phyloP scores from a whole-genome alignment of 129 eudicot species.

The Smallanthus sonchifolius region DNA sequence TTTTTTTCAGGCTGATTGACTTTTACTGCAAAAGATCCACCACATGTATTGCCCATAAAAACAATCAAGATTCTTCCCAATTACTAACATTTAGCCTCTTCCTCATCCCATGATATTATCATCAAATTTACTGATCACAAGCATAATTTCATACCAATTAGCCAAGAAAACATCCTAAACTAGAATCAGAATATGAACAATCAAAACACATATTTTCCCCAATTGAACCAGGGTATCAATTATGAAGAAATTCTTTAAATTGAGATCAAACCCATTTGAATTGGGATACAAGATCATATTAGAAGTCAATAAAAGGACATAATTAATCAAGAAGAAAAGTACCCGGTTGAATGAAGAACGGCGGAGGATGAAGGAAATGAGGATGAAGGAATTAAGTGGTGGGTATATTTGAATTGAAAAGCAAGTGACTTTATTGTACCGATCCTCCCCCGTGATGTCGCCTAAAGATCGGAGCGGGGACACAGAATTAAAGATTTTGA shows the following conservation, averaged over 20 bases:
- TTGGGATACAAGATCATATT: background rate
- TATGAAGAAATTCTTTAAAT: background rate
- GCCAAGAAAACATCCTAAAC: background rate
- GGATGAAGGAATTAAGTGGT: background rate
- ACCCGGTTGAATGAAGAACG: conserved; percentile 20
- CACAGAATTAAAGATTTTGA: no score
- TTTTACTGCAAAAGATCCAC: conserved; percentile 66
- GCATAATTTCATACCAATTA: conserved; percentile 14
- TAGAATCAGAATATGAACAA: background rate
- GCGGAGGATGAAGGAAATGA: background rate
- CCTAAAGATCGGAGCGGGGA: background rate
- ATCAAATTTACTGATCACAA: conserved; percentile 23
- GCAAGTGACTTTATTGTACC: background rate
- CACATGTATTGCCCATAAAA: conserved; percentile 99
- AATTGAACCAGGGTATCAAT: background rate
- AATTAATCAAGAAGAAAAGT: background rate
- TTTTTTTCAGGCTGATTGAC: conserved; percentile 53
- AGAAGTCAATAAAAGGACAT: background rate
- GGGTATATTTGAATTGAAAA: background rate
- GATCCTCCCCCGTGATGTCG: background rate
- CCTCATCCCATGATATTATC: conserved; percentile 17
- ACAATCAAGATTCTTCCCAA: conserved; percentile 36
- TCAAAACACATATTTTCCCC: background rate
- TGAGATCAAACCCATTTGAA: background rate
- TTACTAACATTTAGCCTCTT: conserved; percentile 19